Conservation (phyloP, 176 grass and related monocot species). For the Oryza brachyantha region DNA sequence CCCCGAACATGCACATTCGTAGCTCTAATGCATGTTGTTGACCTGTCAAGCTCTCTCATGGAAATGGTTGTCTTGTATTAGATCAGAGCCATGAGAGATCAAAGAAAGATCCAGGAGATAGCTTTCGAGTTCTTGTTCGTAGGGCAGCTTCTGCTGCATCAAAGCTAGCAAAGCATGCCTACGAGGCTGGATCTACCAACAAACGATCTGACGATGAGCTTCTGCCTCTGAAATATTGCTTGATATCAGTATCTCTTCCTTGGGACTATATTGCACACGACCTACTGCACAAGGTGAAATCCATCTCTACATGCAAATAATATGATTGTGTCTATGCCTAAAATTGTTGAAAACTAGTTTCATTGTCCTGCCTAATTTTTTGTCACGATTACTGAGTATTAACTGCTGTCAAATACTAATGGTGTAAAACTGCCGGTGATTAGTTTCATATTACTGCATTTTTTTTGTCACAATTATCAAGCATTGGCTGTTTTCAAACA, state of each 20-base stretch:
- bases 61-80: conserved; percentile 25
- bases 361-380: background rate
- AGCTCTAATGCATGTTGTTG: background rate
- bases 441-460: background rate
- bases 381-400: background rate
- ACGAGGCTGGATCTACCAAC: conserved; percentile 49
- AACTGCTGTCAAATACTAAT: too few species aligned
- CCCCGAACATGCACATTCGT: background rate
- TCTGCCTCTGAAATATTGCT: conserved; percentile 80
- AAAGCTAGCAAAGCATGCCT: conserved; percentile 74
- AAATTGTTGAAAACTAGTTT: background rate
- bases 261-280: conserved; percentile 86
- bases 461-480: background rate
- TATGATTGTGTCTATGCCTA: too few species aligned
- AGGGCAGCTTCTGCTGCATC: conserved; percentile 76
- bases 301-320: background rate
- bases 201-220: conserved; percentile 49
- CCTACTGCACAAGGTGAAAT: conserved; percentile 76
- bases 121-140: conserved; percentile 61
- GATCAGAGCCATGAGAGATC: conserved; percentile 61
- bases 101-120: conserved; percentile 55
- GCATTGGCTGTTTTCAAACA: background rate
- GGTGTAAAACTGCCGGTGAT: too few species aligned
- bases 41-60: background rate
- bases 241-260: conserved; percentile 95